Evolutionary conservation across 2,329 filamentous ascomycete genomes (phyloP).

Genomic region (Aspergillus niger): DNA sequence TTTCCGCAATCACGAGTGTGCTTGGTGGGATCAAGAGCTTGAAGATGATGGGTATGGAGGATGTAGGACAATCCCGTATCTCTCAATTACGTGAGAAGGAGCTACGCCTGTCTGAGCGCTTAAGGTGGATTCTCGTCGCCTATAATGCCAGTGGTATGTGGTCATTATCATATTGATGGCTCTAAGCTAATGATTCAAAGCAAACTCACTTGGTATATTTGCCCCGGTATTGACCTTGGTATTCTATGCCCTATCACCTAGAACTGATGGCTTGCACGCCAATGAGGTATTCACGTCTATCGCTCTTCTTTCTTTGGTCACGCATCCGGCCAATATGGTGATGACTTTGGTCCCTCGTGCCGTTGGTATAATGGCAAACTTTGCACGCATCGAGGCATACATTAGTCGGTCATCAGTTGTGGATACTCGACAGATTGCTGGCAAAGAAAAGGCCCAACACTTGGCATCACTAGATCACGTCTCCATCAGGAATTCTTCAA

Average conservation of each 20-base stretch:
- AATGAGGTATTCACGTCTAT: slow-evolving; percentile 1
- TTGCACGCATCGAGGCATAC: background rate
- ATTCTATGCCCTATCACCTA: background rate
- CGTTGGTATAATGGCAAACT: background rate
- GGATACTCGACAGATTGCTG: background rate
- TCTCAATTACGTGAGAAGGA: background rate
- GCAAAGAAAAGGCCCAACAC: rapidly evolving
- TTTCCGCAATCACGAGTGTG: background rate
- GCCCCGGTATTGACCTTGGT: background rate
- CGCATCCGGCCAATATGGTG: slow-evolving; percentile 8
- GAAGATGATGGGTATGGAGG: slow-evolving; percentile 6
- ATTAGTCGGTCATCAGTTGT: background rate
- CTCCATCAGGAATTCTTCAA: background rate
- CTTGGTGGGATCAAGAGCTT: background rate
- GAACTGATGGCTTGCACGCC: background rate
- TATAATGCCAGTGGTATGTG: slow-evolving; percentile 8
- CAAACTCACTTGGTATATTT: slow-evolving; percentile 3
- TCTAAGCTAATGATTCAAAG: background rate
- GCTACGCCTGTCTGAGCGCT: background rate
- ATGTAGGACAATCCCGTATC: background rate
- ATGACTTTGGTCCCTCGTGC: slow-evolving; percentile 2
- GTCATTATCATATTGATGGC: no score
- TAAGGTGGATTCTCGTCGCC: background rate
- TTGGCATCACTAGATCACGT: background rate
- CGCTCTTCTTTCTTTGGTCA: slow-evolving; percentile 5